Conservation (phyloP, 768 basidiomycete species). For the Termitomyces sp. region DNA sequence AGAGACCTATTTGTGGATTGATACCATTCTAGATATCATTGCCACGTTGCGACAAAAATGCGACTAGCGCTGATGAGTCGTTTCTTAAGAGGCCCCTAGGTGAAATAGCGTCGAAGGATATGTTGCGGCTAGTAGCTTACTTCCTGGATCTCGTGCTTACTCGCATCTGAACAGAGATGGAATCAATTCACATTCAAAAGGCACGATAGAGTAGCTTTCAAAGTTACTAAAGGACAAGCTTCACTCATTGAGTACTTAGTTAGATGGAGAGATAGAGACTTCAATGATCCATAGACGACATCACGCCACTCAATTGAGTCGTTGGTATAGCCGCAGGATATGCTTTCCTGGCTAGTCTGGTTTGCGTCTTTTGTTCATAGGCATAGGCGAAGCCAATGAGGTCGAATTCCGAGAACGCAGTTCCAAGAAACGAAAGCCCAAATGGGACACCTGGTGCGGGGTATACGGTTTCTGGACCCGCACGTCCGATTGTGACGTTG, state of each 20-base stretch:
- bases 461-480: slow-evolving; percentile 36
- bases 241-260: neutral
- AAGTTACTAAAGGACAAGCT: neutral
- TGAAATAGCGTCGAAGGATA: too few species aligned
- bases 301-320: slow-evolving; percentile 37
- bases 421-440: slow-evolving; percentile 57
- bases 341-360: slow-evolving; percentile 41
- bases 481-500: slow-evolving; percentile 30
- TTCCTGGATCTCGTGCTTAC: neutral
- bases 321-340: slow-evolving; percentile 49
- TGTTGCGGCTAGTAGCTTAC: too few species aligned
- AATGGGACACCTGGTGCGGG: slow-evolving; percentile 55
- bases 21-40: too few species aligned
- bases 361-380: slow-evolving; percentile 59
- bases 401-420: slow-evolving; percentile 53
- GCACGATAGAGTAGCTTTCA: neutral
- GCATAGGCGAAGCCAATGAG: slow-evolving; percentile 57
- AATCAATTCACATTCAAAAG: neutral
- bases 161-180: neutral
- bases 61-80: too few species aligned
- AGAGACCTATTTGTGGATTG: too few species aligned
- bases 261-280: neutral
- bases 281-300: slow-evolving; percentile 3
- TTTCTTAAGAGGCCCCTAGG: neutral
- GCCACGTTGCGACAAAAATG: too few species aligned